Evolutionary conservation across 306 rosid species (phyloP), one percentile per base, ranked within the genome.

Genomic region (cucumber (Cucumis sativus)): DNA sequence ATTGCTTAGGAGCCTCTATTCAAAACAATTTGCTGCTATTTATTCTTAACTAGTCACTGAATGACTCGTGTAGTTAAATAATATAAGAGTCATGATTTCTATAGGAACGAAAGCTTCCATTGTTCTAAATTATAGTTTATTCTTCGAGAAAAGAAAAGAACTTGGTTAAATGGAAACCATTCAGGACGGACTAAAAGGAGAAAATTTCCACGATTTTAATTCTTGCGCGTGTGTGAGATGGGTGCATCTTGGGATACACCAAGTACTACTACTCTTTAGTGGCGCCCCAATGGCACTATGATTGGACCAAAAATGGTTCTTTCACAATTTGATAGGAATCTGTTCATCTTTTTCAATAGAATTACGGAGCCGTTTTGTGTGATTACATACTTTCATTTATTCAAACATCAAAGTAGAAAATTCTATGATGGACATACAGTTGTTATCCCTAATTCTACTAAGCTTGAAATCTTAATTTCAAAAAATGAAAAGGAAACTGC

Each of bases 301-400:
- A 89, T 91, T 84, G 90, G 86, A 84, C 96, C 86, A 5, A 93
- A 9, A 89, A 6, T 20, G 37, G 85, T 6, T 35, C 35, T 67
- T 87, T 89, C 87, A 90, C 89, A 80, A 79, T 63, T 40, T 89
- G 90, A 86, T 89, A 91, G 90, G 93, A 91, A 91, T 65, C 91
- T 91, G 91, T 80, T 77, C 83, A 84, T 87, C 84, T 37, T 63
- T n/a, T 13, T 1, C 49, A 14, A 8, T 41, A 39, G 84, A 79
- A 82, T 84, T 71, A 77, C 81, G 82, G 93, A 82, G 96, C 96
- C 96, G 20, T 52, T 16, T 87, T 81, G 9, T 92, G 92, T 86
- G 93, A 88, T 90, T 89, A 52, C 57, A 52, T 16, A 16, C 6
- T 52, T 55, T 55, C 60, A 18, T 18, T 51, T 18, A 18, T 55